These are phyloP conservation scores for Fusarium hainanense DNA, from an alignment of 2,329 filamentous ascomycete species.

Conservation along the genomic window DNA sequence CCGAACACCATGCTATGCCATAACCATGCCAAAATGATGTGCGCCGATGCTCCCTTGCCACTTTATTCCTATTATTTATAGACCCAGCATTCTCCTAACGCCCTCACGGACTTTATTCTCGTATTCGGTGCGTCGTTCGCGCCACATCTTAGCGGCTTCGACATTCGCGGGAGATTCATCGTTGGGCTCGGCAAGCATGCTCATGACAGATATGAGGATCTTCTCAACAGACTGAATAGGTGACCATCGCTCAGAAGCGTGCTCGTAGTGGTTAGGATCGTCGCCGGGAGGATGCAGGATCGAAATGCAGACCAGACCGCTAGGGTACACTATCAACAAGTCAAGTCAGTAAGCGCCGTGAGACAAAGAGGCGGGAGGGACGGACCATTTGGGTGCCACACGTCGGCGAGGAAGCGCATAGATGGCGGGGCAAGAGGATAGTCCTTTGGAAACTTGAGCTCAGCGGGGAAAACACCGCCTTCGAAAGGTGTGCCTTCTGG, in stretches of 20 bases:
- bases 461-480: constrained; percentile 93
- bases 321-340: constrained; percentile 79
- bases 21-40: constrained; percentile 30
- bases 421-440: constrained; percentile 96
- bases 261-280: constrained; percentile 98
- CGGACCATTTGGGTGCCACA: constrained; percentile 96
- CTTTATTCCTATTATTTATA: constrained; percentile 58
- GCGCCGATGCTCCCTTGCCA: constrained; percentile 41
- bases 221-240: constrained; percentile 98
- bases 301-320: constrained; percentile 95
- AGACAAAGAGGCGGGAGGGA: background rate
- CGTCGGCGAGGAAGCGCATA: constrained; percentile 93
- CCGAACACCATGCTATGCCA: constrained; percentile 46
- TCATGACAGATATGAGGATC: constrained; percentile 96
- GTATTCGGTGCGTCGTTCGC: constrained; percentile 84
- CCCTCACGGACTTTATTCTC: constrained; percentile 86
- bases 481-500: constrained; percentile 97
- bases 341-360: background rate
- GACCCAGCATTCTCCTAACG: constrained; percentile 80
- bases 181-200: constrained; percentile 96
- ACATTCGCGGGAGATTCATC: constrained; percentile 97
- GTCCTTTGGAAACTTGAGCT: constrained; percentile 93
- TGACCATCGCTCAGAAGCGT: constrained; percentile 94
- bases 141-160: constrained; percentile 96
- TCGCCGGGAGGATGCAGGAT: constrained; percentile 96